Evolutionary conservation across 2,329 filamentous ascomycete genomes (phyloP).

Genomic region (Hymenoscyphus scutula): DNA sequence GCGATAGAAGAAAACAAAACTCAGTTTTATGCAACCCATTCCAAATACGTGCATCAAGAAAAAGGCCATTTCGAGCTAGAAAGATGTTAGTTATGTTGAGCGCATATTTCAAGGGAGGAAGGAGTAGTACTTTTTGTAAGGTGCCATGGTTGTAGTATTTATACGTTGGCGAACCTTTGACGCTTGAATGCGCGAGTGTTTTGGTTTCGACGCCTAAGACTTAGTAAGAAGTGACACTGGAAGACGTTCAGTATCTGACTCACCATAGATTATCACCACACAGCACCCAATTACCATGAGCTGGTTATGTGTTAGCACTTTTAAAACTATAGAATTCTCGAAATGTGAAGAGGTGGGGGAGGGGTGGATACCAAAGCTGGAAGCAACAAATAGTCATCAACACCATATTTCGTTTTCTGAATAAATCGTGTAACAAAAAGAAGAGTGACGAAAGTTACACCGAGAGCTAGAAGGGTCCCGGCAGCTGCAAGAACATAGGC

Average conservation of each 20-base stretch:
- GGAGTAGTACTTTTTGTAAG: neutral
- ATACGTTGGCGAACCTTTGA: neutral
- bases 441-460: neutral
- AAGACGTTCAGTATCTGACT: neutral
- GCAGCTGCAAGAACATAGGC: neutral
- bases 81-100: neutral
- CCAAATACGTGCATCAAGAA: conserved; percentile 3
- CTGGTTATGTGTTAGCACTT: neutral
- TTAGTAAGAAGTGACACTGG: neutral
- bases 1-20: conserved; percentile 7
- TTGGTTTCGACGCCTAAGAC: neutral
- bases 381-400: conserved; percentile 3
- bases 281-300: neutral
- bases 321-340: neutral
- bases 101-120: neutral
- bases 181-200: conserved; percentile 1
- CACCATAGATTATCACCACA: neutral
- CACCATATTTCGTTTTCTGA: conserved; percentile 7
- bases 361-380: neutral
- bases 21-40: conserved; percentile 2
- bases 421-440: neutral
- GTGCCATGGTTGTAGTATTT: conserved; percentile 4
- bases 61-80: conserved; percentile 2
- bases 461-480: conserved; percentile 1
- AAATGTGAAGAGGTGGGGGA: neutral